phyloP scores from a whole-genome alignment of 306 rosid species.

The Sechiopsis laciniata region DNA sequence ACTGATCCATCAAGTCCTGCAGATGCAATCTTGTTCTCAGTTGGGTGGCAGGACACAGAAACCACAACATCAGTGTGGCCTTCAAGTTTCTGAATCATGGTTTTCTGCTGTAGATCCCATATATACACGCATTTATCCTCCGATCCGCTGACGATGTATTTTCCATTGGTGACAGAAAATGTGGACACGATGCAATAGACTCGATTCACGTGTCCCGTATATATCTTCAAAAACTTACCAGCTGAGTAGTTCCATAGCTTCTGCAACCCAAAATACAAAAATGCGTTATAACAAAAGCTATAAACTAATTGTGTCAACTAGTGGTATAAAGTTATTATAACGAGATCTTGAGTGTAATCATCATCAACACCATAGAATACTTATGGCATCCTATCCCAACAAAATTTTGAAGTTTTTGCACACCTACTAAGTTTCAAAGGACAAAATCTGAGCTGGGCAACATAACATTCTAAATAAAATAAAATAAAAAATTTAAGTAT shows the following conservation, averaged over 20 bases:
- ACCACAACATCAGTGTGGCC: constrained; percentile 80
- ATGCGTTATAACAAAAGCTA: background rate
- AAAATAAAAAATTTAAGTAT: background rate
- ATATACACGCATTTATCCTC: constrained; percentile 76
- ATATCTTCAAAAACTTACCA: constrained; percentile 59
- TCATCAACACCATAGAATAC: background rate
- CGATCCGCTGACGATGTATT: constrained; percentile 82
- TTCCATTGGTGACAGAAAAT: constrained; percentile 83
- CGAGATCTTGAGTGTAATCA: background rate
- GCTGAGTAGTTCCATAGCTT: constrained; percentile 75
- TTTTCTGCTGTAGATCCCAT: constrained; percentile 87
- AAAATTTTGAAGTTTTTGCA: background rate
- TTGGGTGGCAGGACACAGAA: constrained; percentile 80
- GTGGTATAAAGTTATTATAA: background rate
- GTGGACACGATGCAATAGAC: constrained; percentile 69
- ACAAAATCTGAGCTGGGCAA: background rate
- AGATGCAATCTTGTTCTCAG: constrained; percentile 84
- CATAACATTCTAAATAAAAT: background rate
- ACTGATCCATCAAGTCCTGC: constrained; percentile 71
- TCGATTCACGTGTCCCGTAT: constrained; percentile 56
- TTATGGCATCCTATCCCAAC: background rate
- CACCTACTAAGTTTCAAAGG: background rate
- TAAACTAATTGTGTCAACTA: background rate
- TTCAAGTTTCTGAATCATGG: constrained; percentile 77
- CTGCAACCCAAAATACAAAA: constrained; percentile 41